A percentile compares a stretch with the other conserved stretches of the same genome.
These are phyloP conservation scores for Cicer cuneatum DNA, from an alignment of 306 rosid species.

Conservation along the genomic window DNA sequence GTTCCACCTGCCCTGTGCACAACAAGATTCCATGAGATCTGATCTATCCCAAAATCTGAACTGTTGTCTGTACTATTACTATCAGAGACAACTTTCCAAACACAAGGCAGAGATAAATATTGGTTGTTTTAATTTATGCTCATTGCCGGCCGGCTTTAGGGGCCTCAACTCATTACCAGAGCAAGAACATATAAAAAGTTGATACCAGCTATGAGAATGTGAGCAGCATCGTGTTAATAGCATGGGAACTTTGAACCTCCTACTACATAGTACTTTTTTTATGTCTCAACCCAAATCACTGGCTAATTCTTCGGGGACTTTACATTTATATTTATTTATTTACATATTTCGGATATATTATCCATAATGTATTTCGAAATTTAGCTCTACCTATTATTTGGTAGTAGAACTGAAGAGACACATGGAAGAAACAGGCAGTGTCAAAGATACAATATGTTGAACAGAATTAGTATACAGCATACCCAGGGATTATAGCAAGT, in stretches of 20 bases:
- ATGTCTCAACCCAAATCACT: too few relatives aligned
- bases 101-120: not conserved
- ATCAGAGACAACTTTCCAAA: not conserved
- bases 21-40: constrained; percentile 41
- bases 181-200: not conserved
- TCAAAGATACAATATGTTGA: constrained; percentile 16
- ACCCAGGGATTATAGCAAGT: constrained; percentile 99
- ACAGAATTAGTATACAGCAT: constrained; percentile 43
- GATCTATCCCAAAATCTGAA: constrained; percentile 20
- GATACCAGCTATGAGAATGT: not conserved
- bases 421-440: constrained; percentile 9
- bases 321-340: not conserved
- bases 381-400: constrained; percentile 20
- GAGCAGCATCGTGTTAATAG: not conserved
- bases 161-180: constrained; percentile 19
- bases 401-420: constrained; percentile 18
- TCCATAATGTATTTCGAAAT: constrained; percentile 11
- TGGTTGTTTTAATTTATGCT: not conserved
- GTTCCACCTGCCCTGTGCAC: constrained; percentile 94
- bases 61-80: not conserved
- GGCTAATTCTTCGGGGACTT: too few relatives aligned
- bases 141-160: not conserved
- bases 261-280: too few relatives aligned
- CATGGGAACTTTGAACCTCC: too few relatives aligned
- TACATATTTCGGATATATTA: too few relatives aligned